A percentile compares a stretch with the other conserved stretches of the same genome.
These are phyloP conservation scores for Xenosphaeropsis pyriputrescens DNA, from an alignment of 2,329 filamentous ascomycete species.

Conservation along the genomic window DNA sequence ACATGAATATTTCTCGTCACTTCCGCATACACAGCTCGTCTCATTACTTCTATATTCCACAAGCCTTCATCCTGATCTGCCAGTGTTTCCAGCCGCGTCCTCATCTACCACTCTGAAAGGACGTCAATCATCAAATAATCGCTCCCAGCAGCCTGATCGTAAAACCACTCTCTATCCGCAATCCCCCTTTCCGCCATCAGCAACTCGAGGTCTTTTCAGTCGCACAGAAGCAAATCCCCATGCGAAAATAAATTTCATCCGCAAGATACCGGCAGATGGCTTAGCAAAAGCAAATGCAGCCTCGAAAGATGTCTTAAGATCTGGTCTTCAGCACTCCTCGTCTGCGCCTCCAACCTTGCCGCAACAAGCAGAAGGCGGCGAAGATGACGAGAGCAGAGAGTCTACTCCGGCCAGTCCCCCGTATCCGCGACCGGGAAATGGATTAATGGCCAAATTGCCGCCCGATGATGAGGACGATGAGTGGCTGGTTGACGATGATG, in stretches of 20 bases:
- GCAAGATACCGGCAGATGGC: constrained; percentile 16
- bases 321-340: constrained; percentile 5
- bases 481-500: constrained; percentile 42
- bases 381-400: constrained; percentile 22
- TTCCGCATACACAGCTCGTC: constrained; percentile 47
- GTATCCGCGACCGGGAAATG: constrained; percentile 48
- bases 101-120: constrained; percentile 3
- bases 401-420: constrained; percentile 41
- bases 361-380: constrained; percentile 11
- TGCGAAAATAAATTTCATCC: constrained; percentile 23
- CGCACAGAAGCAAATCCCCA: constrained; percentile 21
- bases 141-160: constrained; percentile 5
- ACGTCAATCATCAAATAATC: constrained; percentile 3
- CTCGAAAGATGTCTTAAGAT: not conserved
- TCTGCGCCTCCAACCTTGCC: constrained; percentile 11
- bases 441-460: constrained; percentile 34
- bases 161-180: constrained; percentile 11
- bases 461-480: constrained; percentile 42
- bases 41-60: constrained; percentile 48
- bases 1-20: constrained; percentile 44
- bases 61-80: constrained; percentile 45
- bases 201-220: constrained; percentile 17
- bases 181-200: constrained; percentile 16
- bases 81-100: constrained; percentile 36
- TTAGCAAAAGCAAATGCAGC: too few species aligned